Evolutionary conservation across 306 rosid species (phyloP), one percentile per base, ranked within the genome.

Genomic region (Mucuna pruriens): DNA sequence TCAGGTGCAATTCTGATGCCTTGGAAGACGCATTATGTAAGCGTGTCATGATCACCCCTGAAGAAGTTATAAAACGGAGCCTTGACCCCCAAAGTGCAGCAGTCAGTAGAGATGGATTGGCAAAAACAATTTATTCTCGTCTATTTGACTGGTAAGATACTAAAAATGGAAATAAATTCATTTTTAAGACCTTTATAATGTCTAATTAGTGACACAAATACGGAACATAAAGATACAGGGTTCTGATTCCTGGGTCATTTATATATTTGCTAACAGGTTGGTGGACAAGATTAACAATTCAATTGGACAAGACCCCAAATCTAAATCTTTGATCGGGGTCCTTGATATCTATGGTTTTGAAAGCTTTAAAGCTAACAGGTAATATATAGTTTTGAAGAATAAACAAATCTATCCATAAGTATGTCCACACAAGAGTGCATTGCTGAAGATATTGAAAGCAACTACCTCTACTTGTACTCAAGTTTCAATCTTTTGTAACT

Each of bases 11-110:
- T 86, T 64, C 20, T 65, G 84, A 38, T 55, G 99, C 90, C 80
- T 88, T 96, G 87, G 89, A 96, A 86, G 99, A 94, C 81, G 99
- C 99, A 71, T 80, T 94, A 80, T 96, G 99, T 75, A 96, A 96
- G 91, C 99, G 99, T 88, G 92, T 94, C 85, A 96, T 96, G 99
- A 85, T 96, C 87, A 96, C 99, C 54, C 99, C 99, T 3, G 99
- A 96, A 91, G 99, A 96, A 92, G 92, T 96, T 78, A 96, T 96
- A 76, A 96, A 94, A 82, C 92, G 98, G 75, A 92, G 97, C 72
- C 90, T 94, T 78, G 97, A 96, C 88, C 99, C 99, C 38, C 97
- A 91, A 89, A 94, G 98, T 87, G 99, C 98, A 10, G 31, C 85
- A 34, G 71, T 92, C 71, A 96, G 94, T 60, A 88, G 99, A 75